phyloP scores from a whole-genome alignment of 2,329 filamentous ascomycete species.

The Juglanconis juglandina region DNA sequence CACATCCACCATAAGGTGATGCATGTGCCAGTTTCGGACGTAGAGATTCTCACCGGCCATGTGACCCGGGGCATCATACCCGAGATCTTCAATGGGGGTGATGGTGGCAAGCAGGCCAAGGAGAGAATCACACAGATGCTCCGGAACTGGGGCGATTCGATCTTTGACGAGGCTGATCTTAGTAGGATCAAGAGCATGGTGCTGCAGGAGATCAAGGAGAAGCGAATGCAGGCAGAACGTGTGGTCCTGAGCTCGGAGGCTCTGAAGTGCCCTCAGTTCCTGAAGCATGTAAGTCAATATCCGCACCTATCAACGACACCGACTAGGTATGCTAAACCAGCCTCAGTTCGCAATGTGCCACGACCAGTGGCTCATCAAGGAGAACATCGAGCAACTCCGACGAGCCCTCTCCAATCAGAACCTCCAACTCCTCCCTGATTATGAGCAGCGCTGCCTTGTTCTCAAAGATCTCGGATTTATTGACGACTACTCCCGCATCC shows the following conservation, averaged over 20 bases:
- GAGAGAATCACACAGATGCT: conserved; percentile 67
- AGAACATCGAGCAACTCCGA: conserved; percentile 84
- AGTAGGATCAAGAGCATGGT: conserved; percentile 76
- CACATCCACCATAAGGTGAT: conserved; percentile 66
- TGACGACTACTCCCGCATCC: conserved; percentile 79
- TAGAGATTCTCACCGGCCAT: conserved; percentile 81
- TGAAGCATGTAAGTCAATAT: conserved; percentile 75
- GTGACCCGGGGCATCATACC: conserved; percentile 56
- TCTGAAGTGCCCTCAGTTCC: conserved; percentile 69
- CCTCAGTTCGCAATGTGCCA: conserved; percentile 88
- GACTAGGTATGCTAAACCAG: conserved; percentile 35
- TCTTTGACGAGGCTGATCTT: conserved; percentile 85
- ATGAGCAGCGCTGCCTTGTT: conserved; percentile 90
- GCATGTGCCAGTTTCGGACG: conserved; percentile 69
- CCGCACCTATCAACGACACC: too few relatives aligned
- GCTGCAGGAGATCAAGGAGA: conserved; percentile 74
- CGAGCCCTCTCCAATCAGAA: conserved; percentile 94
- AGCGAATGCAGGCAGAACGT: conserved; percentile 61
- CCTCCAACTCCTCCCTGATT: conserved; percentile 90
- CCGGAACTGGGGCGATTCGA: conserved; percentile 66
- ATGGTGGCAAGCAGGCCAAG: conserved; percentile 53
- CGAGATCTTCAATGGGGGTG: conserved; percentile 54
- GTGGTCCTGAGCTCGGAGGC: conserved; percentile 64
- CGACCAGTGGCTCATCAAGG: conserved; percentile 93
- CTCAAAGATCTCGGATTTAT: conserved; percentile 90